Conservation (phyloP, 2,329 filamentous ascomycete genomes). For the Talaromyces sp. region DNA sequence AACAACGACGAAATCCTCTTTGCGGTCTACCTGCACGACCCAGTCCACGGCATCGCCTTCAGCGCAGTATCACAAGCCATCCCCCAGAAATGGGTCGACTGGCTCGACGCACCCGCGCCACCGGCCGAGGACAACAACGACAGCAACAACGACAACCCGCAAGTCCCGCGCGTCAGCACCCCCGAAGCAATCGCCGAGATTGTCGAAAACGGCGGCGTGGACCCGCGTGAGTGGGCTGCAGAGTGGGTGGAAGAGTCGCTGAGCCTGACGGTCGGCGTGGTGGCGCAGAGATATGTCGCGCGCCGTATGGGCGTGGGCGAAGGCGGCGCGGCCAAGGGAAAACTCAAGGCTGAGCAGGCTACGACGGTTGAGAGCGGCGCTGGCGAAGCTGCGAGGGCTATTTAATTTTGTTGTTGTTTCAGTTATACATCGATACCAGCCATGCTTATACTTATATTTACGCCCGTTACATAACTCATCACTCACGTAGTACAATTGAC, state of each 20-base stretch:
- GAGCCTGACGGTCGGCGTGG: slow-evolving; percentile 70
- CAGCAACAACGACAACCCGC: slow-evolving; percentile 32
- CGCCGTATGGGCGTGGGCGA: slow-evolving; percentile 94
- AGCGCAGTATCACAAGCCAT: slow-evolving; percentile 75
- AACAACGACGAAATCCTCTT: slow-evolving; percentile 62
- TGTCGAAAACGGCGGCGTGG: slow-evolving; percentile 67
- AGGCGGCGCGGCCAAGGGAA: slow-evolving; percentile 58
- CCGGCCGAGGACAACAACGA: slow-evolving; percentile 27
- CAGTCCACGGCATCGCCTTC: slow-evolving; percentile 86
- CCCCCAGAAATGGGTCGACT: slow-evolving; percentile 79
- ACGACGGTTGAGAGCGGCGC: slow-evolving; percentile 54
- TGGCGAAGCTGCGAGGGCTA: slow-evolving; percentile 56
- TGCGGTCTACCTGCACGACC: slow-evolving; percentile 76
- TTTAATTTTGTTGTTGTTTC: neutral
- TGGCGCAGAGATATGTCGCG: slow-evolving; percentile 93
- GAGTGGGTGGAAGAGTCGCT: slow-evolving; percentile 95
- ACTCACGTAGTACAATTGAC: neutral
- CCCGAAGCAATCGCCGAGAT: slow-evolving; percentile 87
- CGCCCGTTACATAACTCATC: neutral
- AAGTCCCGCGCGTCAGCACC: slow-evolving; percentile 34
- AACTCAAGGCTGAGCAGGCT: slow-evolving; percentile 47
- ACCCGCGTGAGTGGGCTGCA: slow-evolving; percentile 93
- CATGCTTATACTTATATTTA: neutral
- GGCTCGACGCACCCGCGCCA: slow-evolving; percentile 69
- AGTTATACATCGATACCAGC: neutral